Evolutionary conservation across 2,329 filamentous ascomycete species (phyloP), one percentile per base, ranked within the genome.

Genomic region (Cordyceps javanica): DNA sequence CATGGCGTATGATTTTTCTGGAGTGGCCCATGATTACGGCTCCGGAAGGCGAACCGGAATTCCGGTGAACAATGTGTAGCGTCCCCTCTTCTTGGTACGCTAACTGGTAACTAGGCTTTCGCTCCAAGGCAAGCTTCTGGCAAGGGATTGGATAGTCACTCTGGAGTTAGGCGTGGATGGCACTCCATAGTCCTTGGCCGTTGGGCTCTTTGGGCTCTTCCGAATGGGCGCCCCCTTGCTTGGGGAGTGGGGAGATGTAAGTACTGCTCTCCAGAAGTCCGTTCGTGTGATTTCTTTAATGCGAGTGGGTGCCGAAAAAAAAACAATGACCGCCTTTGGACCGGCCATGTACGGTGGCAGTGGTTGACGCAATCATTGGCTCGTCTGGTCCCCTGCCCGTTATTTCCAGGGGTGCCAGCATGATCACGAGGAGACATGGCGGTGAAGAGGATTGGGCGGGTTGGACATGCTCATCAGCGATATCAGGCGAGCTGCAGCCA

Each of bases 371-470:
- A 25, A 3, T 34, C 23, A 53, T 53, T 53, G 50, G 50, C 26
- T 44, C 50, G 9, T 30, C 49, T 44, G 36, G 42, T 42, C 49
- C 34, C 36, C 49, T 23, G 8, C 13, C 38, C 25, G 21, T 14
- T 32, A 36, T 32, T 21, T 41, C 11, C 13, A 30, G 28, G 26
- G 51, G 38, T 11, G 16, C 23, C 50, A 32, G 26, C 38, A 23
- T 53, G 41, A 55, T 55, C 52, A 55, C 52, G 52, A 55, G 52
- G 28, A 14, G 9, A 46, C 44, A 26, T 46, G 30, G 52, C 52
- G 52, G 52, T 55, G 52, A 55, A 32, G 23, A 52, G 13, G 13
- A 28, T 32, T 38, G 14, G 49, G 36, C 23, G 21, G 32, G 16
- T 53, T 25, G 11, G n/a, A 42, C 5, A 14, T 21, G n/a, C 36